Evolutionary conservation across 176 grass and related monocot species (phyloP).

Genomic region (Hsuehochloa calcarea): DNA sequence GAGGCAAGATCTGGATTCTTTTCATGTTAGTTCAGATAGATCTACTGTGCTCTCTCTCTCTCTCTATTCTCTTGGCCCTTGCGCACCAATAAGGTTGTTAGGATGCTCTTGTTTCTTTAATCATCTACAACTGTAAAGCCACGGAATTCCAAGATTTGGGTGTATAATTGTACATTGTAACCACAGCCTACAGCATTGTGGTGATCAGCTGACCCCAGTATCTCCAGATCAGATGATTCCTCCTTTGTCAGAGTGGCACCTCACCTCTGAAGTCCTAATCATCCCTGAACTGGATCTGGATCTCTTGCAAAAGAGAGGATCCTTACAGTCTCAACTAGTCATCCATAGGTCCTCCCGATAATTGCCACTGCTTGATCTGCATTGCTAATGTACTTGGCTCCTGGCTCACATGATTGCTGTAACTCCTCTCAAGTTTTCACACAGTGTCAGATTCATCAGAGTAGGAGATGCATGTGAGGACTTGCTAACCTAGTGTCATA

Average conservation of each 20-base stretch:
- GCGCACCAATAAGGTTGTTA: background rate
- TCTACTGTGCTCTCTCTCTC: background rate
- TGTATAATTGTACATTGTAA: background rate
- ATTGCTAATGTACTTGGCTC: background rate
- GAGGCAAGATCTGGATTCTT: background rate
- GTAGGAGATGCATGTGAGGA: background rate
- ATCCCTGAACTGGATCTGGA: background rate
- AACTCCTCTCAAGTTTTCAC: background rate
- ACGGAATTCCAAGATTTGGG: background rate
- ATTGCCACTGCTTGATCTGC: background rate
- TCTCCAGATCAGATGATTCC: background rate
- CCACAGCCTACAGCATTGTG: background rate
- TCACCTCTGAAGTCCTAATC: background rate
- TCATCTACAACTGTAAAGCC: background rate
- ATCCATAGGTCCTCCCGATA: background rate
- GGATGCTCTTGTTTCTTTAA: background rate
- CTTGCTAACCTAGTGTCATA: background rate
- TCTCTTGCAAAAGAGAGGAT: background rate
- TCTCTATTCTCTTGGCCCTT: background rate
- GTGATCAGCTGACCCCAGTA: no score
- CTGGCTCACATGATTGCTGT: background rate
- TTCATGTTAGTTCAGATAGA: conserved; percentile 9
- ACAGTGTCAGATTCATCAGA: background rate
- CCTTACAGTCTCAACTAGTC: background rate
- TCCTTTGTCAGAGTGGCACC: background rate